Conservation (phyloP, 352 stramenopile genomes). For the Thalassiosira ordinaria region DNA sequence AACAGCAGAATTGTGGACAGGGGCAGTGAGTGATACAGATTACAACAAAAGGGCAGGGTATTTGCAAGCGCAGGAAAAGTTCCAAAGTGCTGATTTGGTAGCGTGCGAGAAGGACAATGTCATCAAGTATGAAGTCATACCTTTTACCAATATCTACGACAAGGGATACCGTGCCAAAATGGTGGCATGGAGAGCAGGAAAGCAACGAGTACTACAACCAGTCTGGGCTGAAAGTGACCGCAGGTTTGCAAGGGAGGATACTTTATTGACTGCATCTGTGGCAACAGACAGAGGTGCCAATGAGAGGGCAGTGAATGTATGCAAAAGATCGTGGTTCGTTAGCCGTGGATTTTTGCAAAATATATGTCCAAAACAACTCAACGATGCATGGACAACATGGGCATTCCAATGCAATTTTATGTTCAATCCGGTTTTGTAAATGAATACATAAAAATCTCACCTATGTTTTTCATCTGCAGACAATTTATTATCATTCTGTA, state of each 20-base stretch:
- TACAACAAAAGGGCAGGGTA: conserved; percentile 42
- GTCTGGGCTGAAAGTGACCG: conserved; percentile 40
- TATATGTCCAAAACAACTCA: conserved; percentile 17
- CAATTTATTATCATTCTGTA: no score
- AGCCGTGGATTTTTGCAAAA: conserved; percentile 27
- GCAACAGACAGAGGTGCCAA: conserved; percentile 50
- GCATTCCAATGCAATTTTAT: conserved; percentile 57
- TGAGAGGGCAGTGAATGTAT: conserved; percentile 56
- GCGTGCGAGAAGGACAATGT: not conserved
- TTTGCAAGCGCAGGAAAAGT: conserved; percentile 45
- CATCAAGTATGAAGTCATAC: conserved; percentile 6
- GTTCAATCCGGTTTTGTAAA: conserved; percentile 51
- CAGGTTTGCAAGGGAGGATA: conserved; percentile 28
- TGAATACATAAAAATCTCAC: not conserved
- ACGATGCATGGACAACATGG: conserved; percentile 49
- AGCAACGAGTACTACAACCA: conserved; percentile 43
- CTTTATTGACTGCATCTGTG: conserved; percentile 35
- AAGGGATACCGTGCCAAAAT: conserved; percentile 52
- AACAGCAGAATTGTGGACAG: conserved; percentile 18
- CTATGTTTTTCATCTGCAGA: conserved; percentile 1
- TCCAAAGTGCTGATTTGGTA: conserved; percentile 35
- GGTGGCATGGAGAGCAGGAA: conserved; percentile 22
- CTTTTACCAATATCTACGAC: conserved; percentile 44
- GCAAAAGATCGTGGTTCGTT: conserved; percentile 36
- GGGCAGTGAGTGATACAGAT: conserved; percentile 38